Evolutionary conservation across 2,329 filamentous ascomycete species (phyloP).

Genomic region (Trichoderma sp.): DNA sequence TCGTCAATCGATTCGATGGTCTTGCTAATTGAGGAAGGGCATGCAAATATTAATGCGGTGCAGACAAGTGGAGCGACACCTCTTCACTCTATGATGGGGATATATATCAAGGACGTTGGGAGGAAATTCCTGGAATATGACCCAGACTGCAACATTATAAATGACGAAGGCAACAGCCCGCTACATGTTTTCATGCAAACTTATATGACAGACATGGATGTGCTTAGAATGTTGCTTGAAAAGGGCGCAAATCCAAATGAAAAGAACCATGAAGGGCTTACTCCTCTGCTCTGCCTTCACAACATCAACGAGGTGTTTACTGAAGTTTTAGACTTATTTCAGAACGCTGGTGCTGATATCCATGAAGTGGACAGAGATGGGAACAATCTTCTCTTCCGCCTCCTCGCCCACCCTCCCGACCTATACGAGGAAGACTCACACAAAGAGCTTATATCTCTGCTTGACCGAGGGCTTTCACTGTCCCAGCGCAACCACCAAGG

Average conservation of each 20-base stretch:
- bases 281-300: slow-evolving; percentile 25
- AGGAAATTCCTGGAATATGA: slow-evolving; percentile 28
- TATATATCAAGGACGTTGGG: neutral
- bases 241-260: slow-evolving; percentile 31
- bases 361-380: slow-evolving; percentile 28
- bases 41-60: slow-evolving; percentile 32
- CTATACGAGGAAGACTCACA: neutral
- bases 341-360: slow-evolving; percentile 33
- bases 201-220: neutral
- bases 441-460: slow-evolving; percentile 22
- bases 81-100: slow-evolving; percentile 24
- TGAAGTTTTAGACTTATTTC: slow-evolving; percentile 13
- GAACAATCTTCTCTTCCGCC: slow-evolving; percentile 27
- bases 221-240: slow-evolving; percentile 23
- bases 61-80: slow-evolving; percentile 30
- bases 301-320: rapidly evolving
- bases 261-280: slow-evolving; percentile 26
- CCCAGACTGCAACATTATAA: slow-evolving; percentile 26
- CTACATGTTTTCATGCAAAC: slow-evolving; percentile 27
- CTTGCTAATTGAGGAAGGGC: slow-evolving; percentile 31
- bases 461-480: slow-evolving; percentile 26
- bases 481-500: slow-evolving; percentile 26
- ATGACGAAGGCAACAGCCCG: slow-evolving; percentile 30
- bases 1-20: slow-evolving; percentile 23
- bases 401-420: neutral